Base-by-base conservation (phyloP, 306 rosid genomes). In the Abrus precatorius region DNA sequence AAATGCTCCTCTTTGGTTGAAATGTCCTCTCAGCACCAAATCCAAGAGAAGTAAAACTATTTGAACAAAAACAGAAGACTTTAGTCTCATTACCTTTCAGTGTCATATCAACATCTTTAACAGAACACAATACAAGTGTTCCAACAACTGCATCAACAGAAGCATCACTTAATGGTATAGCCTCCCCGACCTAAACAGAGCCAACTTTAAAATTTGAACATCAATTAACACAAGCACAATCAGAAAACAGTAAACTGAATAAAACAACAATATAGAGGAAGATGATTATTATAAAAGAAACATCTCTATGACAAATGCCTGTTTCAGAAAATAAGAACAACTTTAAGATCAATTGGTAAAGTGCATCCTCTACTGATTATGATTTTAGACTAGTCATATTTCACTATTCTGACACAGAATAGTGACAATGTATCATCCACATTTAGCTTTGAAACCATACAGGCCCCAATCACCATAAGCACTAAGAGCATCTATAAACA, bases 81-180 rank as follows among this genome's bases (percentile, higher is more conserved):
- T 20, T 20, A 30, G 49, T 86, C 68, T 28, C 72, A 32, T 70
- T 86, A 93, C 98, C 99, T 75, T 86, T 72, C 8, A 95, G 87
- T 43, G 98, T 69, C 92, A 72, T 32, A 32, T 90, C 84, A 75
- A 90, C 96, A 85, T 95, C 94, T 75, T 77, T 84, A 59, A 95
- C 99, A 36, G 99, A 95, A 86, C 98, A 93, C 68, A 95, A 72
- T n/a, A 93, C 96, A 59, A 95, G 94, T 44, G 98, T 95, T 77
- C 98, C 98, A 63, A 95, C 94, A 83, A 95, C 95, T 68, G 93
- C 99, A 85, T 95, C 99, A 28, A 91, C 92, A n/a, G 98, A 95
- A 83, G 90, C 91, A 86, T 95, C 98, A 13, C 75, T 75, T 50
- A 95, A 80, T 36, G 98, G 99, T 80, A 95, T 82, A 69, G 83